Evolutionary conservation across 2,329 filamentous ascomycete genomes (phyloP), one percentile per base, ranked within the genome.

Genomic region (Penicillium sp.): DNA sequence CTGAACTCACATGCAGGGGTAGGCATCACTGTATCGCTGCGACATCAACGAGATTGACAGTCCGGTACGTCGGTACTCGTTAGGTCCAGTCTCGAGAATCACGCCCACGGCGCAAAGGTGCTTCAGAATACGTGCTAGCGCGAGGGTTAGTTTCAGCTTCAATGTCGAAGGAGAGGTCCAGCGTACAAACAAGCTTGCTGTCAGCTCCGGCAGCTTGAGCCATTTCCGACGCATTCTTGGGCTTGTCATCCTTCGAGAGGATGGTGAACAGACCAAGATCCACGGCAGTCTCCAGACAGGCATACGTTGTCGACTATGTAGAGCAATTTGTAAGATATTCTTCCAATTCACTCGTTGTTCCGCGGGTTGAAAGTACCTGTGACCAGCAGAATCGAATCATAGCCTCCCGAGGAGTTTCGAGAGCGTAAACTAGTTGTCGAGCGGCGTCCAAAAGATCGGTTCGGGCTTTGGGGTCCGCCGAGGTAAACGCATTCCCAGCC

Each of bases 21-120:
- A 60, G 11, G 56, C 59, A 44, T 63, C 57, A 13, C 48, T 56
- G 33, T 58, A 64, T 30, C 57, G 42, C 40, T 44, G 46, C 30
- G 38, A 42, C 31, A 35, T 50, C 20, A 74, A 41, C 2, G 67
- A 57, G 16, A 47, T 69, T 2, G 69, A 60, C 45, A 71, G 66
- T 30, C 66, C 65, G 14, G 61, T 73, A 3, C 61, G 55, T 14
- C 62, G 58, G 48, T 74, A 74, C 35, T 65, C 59, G 48, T 72
- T 63, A 1, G 54, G 55, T 1, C 64, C 67, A 4, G 62, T 63
- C 47, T 73, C 70, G 2, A 53, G 50, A 39, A 74, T 56, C 16
- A 68, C 64, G 13, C 68, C 68, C 60, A 72, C 70, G 3, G 70
- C 61, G n/a, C 48, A 58, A 0, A 74, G 56, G 22, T 73, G 71